phyloP scores from a whole-genome alignment of 345 rosid species.

The Populus nigra region DNA sequence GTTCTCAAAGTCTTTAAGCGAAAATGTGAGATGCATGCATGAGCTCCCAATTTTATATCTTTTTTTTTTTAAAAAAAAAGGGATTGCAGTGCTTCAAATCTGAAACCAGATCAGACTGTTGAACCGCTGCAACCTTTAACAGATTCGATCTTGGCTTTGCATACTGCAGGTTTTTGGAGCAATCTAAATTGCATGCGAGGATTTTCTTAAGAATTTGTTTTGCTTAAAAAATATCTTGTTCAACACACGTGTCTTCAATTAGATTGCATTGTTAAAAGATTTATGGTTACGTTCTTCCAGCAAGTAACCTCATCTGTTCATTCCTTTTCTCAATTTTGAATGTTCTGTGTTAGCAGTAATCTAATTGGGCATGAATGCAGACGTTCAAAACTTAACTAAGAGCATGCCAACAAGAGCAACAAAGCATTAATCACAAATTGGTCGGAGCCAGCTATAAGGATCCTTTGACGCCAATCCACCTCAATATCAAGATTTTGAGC shows the following conservation, averaged over 20 bases:
- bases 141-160: constrained; percentile 14
- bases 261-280: not conserved
- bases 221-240: not conserved
- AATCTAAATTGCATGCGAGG: constrained; percentile 19
- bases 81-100: constrained; percentile 12
- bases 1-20: not conserved
- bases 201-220: constrained; percentile 12
- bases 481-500: no score
- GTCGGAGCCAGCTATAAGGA: not conserved
- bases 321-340: not conserved
- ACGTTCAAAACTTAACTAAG: not conserved
- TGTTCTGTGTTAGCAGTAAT: not conserved
- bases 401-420: not conserved
- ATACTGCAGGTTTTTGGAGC: constrained; percentile 24
- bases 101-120: constrained; percentile 13
- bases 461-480: no score
- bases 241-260: not conserved
- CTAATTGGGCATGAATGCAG: not conserved
- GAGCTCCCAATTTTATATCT: constrained; percentile 5
- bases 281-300: no score
- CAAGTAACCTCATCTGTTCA: no score
- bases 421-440: no score
- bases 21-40: not conserved
- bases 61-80: not conserved
- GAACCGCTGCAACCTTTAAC: constrained; percentile 27